Base-by-base conservation (phyloP, 805 yeast genomes). In the Myxozyma neotropica region DNA sequence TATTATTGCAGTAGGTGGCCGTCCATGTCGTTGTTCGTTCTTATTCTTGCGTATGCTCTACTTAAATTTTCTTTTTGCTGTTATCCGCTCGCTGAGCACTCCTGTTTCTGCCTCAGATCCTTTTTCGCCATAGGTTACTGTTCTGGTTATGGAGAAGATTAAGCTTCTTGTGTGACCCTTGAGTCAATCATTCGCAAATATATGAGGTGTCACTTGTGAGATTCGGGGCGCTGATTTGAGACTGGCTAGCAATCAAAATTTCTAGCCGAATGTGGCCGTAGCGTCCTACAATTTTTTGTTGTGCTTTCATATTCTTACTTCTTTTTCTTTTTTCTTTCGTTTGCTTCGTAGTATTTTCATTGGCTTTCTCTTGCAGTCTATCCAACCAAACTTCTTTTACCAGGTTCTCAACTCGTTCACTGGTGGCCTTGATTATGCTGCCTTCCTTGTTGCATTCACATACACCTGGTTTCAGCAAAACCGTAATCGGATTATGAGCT, bases 401-500 rank as follows among this genome's bases (percentile, higher is more conserved):
- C 27, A 55, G 64, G 38, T 43, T 17, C 38, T 59, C 29, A 67
- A 59, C 45, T 36, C 45, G 19, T 40, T 67, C 29, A 27, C 63
- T 13, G 67, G 65, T 12, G 69, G 68, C 15, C 45, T 61, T 26
- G 64, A 63, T 23, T 73, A 64, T 58, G 51, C 69, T 8, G 70
- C 73, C n/a, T 45, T 74, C 21, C 47, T 64, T 19, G 58, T 66
- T 54, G 78, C 78, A 1, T 48, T 76, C 53, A 62, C 72, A 3
- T 75, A 74, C 61, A 75, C 78, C 1, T 68, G 75, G 72, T 72
- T 74, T 13, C 78, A 77, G 64, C 73, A 71, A 26, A 63, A 69
- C 39, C 72, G 73, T 13, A 64, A 68, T 24, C 66, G 65, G 17
- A 65, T 57, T 39, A 73, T 68, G 31, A 59, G 58, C 24, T 66